Base-by-base conservation (phyloP, 1,139 yeast species). In the Saccharomyces hybrid region DNA sequence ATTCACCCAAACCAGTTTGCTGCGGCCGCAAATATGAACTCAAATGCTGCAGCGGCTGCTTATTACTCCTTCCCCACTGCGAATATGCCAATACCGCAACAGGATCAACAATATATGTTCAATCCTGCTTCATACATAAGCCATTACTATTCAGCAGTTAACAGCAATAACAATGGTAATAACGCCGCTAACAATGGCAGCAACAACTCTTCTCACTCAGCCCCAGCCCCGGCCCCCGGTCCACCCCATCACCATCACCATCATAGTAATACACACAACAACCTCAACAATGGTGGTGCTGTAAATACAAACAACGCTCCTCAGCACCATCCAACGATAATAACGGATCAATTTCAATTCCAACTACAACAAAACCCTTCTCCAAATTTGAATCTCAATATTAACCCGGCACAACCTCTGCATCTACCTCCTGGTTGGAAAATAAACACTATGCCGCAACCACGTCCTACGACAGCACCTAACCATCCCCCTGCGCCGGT, bases 401-500 rank as follows among this genome's bases (percentile, higher is more conserved):
- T 26, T 4, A 26, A 14, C 11, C 48, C 16, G 23, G 31, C 48
- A 11, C 31, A 46, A 14, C 28, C 28, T 7, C 3, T 46, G 13
- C 31, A 28, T 46, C 48, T 46, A 5, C 31, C 48, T 28, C 48
- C 48, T 11, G 48, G 48, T 9, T 28, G 28, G 31, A 28, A 46
- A 9, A 7, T 26, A 3, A 46, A 46, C 31, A 28, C 31, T 13
- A 46, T 28, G 48, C 58, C 44, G 34, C 56, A 56, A 16, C 55
- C 49, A 34, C 57, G 32, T 9, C 51, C 49, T 28, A 63, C 66
- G 30, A 16, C 48, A n/a, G 20, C 48, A 54, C 52, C 49, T 23
- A 34, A 23, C 25, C 47, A 42, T n/a, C 27, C 23, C 8, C 14
- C 27, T 25, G 28, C 13, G 20, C 51, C 56, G 55, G 50, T 83